Conservation (phyloP, 2,329 filamentous ascomycete species). For the Penicillium sp. region DNA sequence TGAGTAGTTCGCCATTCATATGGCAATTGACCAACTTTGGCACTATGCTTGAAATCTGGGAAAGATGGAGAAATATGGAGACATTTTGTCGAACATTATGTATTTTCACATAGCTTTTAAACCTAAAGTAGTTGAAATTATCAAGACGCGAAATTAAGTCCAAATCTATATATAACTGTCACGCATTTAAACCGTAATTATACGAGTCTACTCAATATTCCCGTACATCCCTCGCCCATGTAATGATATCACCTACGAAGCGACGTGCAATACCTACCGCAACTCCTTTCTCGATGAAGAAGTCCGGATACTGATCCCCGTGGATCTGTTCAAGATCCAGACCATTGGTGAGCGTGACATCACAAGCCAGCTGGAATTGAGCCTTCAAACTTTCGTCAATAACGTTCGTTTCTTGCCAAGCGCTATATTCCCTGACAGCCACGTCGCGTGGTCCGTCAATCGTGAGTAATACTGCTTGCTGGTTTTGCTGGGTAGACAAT, state of each 20-base stretch:
- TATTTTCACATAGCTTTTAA: no score
- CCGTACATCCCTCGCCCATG: background rate
- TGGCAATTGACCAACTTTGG: background rate
- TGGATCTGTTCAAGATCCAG: background rate
- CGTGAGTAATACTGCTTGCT: background rate
- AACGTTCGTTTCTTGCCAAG: constrained; percentile 9
- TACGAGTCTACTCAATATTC: no score
- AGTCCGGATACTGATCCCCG: background rate
- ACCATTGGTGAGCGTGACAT: constrained; percentile 10
- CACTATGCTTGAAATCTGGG: background rate
- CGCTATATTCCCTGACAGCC: constrained; percentile 5
- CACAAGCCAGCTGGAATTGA: constrained; percentile 9
- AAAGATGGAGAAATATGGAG: background rate
- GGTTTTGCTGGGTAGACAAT: background rate
- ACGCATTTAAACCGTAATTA: background rate
- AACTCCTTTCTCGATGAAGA: constrained; percentile 11
- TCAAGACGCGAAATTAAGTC: background rate
- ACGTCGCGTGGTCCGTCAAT: constrained; percentile 9
- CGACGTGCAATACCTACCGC: constrained; percentile 5
- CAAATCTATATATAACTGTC: background rate
- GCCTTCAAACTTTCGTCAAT: constrained; percentile 8
- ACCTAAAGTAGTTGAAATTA: no score
- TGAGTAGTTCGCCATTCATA: background rate
- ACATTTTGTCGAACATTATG: background rate
- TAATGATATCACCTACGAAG: constrained; percentile 15